Percentiles rank a stretch among this genome's conserved stretches.
Evolutionary conservation across 306 rosid genomes (phyloP).

Genomic region (Nissolia schottii): DNA sequence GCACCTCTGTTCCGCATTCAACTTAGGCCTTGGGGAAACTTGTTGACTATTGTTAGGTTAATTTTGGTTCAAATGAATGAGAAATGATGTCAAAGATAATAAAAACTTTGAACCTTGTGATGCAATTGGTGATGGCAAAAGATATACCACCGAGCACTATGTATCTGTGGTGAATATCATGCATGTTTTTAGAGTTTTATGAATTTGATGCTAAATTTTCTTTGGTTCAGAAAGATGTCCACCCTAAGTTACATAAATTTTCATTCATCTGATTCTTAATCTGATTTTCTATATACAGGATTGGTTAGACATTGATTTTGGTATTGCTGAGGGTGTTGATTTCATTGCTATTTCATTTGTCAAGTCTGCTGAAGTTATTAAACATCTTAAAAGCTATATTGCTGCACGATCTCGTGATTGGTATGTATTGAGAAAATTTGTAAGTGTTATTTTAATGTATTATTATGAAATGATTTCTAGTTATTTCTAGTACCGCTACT

Average conservation of each 20-base stretch:
- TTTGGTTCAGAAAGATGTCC: neutral
- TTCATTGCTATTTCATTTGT: constrained; percentile 95
- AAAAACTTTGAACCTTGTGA: neutral
- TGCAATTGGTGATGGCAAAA: neutral
- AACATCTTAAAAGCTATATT: constrained; percentile 93
- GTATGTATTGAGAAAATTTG: constrained; percentile 33
- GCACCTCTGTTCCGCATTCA: neutral
- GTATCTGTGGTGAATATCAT: neutral
- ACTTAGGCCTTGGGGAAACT: neutral
- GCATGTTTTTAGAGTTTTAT: neutral
- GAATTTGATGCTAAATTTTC: constrained; percentile 9
- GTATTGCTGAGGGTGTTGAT: constrained; percentile 94
- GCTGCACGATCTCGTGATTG: constrained; percentile 87
- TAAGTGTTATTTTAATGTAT: neutral
- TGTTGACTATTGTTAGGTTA: neutral
- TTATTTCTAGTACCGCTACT: neutral
- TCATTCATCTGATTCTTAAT: constrained; percentile 30
- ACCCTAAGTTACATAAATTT: neutral
- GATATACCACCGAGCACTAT: constrained; percentile 2
- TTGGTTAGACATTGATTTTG: constrained; percentile 99
- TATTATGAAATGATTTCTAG: neutral
- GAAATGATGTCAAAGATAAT: neutral
- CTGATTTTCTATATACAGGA: constrained; percentile 49
- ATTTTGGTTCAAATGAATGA: constrained; percentile 8
- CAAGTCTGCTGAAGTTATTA: constrained; percentile 97